Evolutionary conservation across 2,329 filamentous ascomycete genomes (phyloP), one percentile per base, ranked within the genome.

Genomic region (Blastomyces gilchristii): DNA sequence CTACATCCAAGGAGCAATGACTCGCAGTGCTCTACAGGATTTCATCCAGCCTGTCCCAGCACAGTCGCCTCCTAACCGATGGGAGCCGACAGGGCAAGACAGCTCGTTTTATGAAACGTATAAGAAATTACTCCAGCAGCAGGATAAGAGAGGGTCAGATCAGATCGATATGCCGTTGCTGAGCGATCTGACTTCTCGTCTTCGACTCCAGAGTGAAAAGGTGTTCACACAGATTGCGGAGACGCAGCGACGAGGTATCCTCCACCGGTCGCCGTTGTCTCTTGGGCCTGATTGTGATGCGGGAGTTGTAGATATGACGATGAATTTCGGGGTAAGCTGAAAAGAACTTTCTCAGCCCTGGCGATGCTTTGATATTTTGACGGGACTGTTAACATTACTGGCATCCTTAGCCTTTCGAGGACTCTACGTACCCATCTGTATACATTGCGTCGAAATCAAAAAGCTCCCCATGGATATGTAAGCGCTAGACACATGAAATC

Each of bases 1-100:
- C 0, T 97, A 97, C 71, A 88, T 97, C 47, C 83, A 88, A 67
- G 83, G 83, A 37, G 86, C 87, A 45, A 79, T 96, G 67, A 82
- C 80, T 0, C 80, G 80, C 43, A 91, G 87, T 68, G 86, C 85
- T 5, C 76, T 95, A 3, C 79, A 81, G 28, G 73, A 82, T 9
- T 90, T 85, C 69, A 83, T 79, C 60, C 73, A 73, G 58, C 73
- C 76, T 8, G 67, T 72, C 14, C 71, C 73, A 31, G 67, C 69
- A 31, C 58, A 69, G 2, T 90, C 59, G 76, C 77, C 62, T 0
- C 72, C 69, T 9, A 76, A 76, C 60, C 71, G 78, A 62, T 80
- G 80, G 73, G 72, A 75, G 67, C 62, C 71, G 50, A 66, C 72
- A 66, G 68, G 71, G 67, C 69, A 74, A 63, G 70, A 74, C 66